Conservation (phyloP, 2,329 filamentous ascomycete genomes). For the Aureobasidium musti region DNA sequence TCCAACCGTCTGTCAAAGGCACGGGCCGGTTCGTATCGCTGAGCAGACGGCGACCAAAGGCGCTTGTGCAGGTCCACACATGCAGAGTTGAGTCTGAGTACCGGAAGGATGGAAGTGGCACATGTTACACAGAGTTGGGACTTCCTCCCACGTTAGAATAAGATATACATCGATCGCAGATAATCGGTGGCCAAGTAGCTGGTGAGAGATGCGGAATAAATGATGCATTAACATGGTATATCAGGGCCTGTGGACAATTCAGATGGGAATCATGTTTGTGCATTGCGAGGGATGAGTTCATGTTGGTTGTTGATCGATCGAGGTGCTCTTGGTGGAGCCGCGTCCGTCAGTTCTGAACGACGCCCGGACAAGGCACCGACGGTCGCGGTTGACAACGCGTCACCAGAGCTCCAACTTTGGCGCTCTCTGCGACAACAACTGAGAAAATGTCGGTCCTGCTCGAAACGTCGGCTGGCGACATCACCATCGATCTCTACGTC, state of each 20-base stretch:
- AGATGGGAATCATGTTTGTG: neutral
- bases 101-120: slow-evolving; percentile 30
- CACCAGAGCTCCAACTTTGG: slow-evolving; percentile 15
- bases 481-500: slow-evolving; percentile 89
- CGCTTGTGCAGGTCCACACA: slow-evolving; percentile 23
- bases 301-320: neutral
- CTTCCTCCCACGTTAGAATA: neutral
- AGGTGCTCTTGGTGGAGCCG: neutral
- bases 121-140: neutral
- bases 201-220: neutral
- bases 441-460: slow-evolving; percentile 81
- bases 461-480: slow-evolving; percentile 89
- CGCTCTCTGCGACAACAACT: slow-evolving; percentile 30
- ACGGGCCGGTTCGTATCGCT: neutral
- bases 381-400: neutral
- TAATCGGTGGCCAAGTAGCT: neutral
- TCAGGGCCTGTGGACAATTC: neutral
- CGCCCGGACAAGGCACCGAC: slow-evolving; percentile 3
- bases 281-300: neutral
- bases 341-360: neutral
- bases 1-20: slow-evolving; percentile 14
- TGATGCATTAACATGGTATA: neutral
- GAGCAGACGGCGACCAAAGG: slow-evolving; percentile 7
- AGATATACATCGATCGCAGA: neutral
- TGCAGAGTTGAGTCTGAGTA: slow-evolving; percentile 5